Evolutionary conservation across 2,329 filamentous ascomycete genomes (phyloP).

Genomic region (Ascochyta rabiei): DNA sequence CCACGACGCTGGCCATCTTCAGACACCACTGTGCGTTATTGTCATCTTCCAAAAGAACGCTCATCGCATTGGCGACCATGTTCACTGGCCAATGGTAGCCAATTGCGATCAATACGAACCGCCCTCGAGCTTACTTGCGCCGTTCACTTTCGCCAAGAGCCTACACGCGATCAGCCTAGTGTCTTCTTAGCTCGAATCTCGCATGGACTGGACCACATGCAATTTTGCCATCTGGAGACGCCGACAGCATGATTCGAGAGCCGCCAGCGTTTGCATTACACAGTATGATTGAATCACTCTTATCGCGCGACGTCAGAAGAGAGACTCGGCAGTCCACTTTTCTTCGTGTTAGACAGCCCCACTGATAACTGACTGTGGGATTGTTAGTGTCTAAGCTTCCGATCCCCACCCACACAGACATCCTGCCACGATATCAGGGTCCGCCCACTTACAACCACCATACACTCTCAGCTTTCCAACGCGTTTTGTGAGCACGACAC

Average conservation of each 20-base stretch:
- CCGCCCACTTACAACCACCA: conserved; percentile 11
- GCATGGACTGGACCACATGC: neutral
- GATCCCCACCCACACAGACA: conserved; percentile 7
- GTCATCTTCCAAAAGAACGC: neutral
- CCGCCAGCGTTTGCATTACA: neutral
- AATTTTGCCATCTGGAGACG: neutral
- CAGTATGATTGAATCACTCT: conserved; percentile 1
- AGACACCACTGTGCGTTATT: neutral
- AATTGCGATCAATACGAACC: neutral
- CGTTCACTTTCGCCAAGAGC: conserved; percentile 4
- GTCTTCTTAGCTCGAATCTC: neutral
- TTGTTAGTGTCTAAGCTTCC: conserved; percentile 8
- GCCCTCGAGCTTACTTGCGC: conserved; percentile 1
- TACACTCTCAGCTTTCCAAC: conserved; percentile 11
- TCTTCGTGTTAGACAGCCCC: conserved; percentile 11
- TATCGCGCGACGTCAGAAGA: conserved; percentile 14
- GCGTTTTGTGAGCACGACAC: neutral
- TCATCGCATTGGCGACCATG: neutral
- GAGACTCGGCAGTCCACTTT: conserved; percentile 13
- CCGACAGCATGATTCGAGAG: neutral
- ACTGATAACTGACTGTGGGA: conserved; percentile 16
- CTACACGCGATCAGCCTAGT: conserved; percentile 6
- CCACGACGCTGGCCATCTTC: conserved; percentile 1
- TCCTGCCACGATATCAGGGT: conserved; percentile 4
- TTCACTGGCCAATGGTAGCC: conserved; percentile 3